Evolutionary conservation across 331 rosid genomes (phyloP).

Genomic region (Acacia concinna): DNA sequence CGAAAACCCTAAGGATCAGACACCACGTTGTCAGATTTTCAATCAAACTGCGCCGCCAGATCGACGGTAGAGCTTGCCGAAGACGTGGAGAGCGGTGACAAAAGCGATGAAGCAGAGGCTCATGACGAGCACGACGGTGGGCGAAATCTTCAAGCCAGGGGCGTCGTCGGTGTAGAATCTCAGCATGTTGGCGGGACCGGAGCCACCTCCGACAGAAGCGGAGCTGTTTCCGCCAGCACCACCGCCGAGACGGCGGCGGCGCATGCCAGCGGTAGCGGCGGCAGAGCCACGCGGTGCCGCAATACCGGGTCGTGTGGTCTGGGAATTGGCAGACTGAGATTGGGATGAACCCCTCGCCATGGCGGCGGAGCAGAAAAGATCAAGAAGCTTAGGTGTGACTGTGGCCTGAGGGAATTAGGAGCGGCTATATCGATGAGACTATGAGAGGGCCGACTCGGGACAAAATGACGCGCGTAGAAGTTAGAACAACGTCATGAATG

Average conservation of each 20-base stretch:
- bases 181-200: slow-evolving; percentile 71
- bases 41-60: slow-evolving; percentile 55
- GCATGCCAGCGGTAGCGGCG: slow-evolving; percentile 85
- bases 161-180: slow-evolving; percentile 97
- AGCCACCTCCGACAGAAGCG: slow-evolving; percentile 41
- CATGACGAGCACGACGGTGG: slow-evolving; percentile 82
- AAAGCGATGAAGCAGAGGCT: slow-evolving; percentile 97
- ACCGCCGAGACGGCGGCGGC: slow-evolving; percentile 72
- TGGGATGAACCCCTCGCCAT: slow-evolving; percentile 91
- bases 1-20: slow-evolving; percentile 11
- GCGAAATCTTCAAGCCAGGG: slow-evolving; percentile 90
- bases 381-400: not conserved
- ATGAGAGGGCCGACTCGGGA: not conserved
- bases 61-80: slow-evolving; percentile 91
- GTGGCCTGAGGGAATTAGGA: not conserved
- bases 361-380: not conserved
- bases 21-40: not conserved
- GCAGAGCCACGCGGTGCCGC: slow-evolving; percentile 90
- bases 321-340: slow-evolving; percentile 70
- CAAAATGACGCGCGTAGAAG: too few relatives aligned
- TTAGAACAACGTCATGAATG: not conserved
- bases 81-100: slow-evolving; percentile 89
- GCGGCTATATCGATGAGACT: too few relatives aligned
- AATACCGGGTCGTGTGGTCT: slow-evolving; percentile 62
- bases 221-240: slow-evolving; percentile 34